Base-by-base conservation (phyloP, 1,139 yeast genomes). In the Insectozyma bohioensis region DNA sequence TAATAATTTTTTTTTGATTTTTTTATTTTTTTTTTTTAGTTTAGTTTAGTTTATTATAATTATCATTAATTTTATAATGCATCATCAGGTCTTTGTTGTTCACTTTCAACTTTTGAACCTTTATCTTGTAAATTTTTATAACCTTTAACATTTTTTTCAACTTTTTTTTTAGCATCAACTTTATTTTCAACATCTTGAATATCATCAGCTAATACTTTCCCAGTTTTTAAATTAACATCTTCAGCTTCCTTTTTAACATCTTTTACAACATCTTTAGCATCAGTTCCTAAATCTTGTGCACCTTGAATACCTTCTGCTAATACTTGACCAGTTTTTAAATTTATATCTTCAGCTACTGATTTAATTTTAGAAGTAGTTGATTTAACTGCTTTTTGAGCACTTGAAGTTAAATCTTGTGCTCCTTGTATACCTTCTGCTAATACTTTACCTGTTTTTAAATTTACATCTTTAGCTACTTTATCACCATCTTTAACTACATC, bases 81-180 rank as follows among this genome's bases (percentile, higher is more conserved):
- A 48, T 68, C 75, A 26, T 67, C 73, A 2, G 73, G 71, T 43
- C 75, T 63, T 47, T 63, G 58, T 48, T 68, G 75, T 49, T 68
- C 74, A 23, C 40, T 37, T 43, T 65, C 72, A 11, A 53, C 58
- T 47, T 68, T 63, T 31, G 56, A 26, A 13, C 75, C 75, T 47
- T 67, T 68, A 37, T 68, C 73, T 46, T 64, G 67, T 45, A 68
- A 59, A 41, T 51, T 44, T 24, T 56, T 41, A 48, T 68, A 68
- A 10, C 73, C 74, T 25, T 49, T 34, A 30, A 51, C 37, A 43
- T 64, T 61, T 20, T 58, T 35, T 12, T 43, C 38, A 3, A 35
- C 39, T 21, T 35, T 33, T 26, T 31, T 24, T 28, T 26, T 35
- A 15, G 33, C 38, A 20, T 34, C 34, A 10, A 26, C 29, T n/a